Conservation (phyloP, 805 yeast genomes). For the Yarrowia sp. region DNA sequence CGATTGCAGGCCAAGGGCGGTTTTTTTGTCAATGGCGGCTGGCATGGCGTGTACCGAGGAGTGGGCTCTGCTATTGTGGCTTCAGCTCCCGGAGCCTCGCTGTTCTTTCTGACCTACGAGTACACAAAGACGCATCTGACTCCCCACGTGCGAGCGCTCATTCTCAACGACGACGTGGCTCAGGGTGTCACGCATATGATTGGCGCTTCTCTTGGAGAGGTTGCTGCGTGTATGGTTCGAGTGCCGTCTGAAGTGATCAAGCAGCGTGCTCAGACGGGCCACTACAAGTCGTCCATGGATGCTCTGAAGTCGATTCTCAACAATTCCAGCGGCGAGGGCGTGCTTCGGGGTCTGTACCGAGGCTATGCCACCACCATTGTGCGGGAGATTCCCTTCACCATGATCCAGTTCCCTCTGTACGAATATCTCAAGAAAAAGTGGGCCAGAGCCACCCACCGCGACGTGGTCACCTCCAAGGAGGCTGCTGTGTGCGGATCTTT, state of each 20-base stretch:
- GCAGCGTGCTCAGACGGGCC: slow-evolving; percentile 87
- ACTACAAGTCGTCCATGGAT: slow-evolving; percentile 63
- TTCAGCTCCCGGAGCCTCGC: slow-evolving; percentile 85
- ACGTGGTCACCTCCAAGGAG: slow-evolving; percentile 64
- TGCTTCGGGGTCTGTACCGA: slow-evolving; percentile 78
- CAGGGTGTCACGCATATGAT: slow-evolving; percentile 75
- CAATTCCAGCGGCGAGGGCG: slow-evolving; percentile 79
- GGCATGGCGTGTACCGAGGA: slow-evolving; percentile 88
- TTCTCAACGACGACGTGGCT: slow-evolving; percentile 47
- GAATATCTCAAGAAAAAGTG: slow-evolving; percentile 78
- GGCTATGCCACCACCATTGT: slow-evolving; percentile 93
- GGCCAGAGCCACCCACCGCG: slow-evolving; percentile 54
- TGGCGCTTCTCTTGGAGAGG: slow-evolving; percentile 87
- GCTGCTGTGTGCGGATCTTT: slow-evolving; percentile 92
- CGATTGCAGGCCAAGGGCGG: slow-evolving; percentile 96
- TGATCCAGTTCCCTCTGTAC: slow-evolving; percentile 93
- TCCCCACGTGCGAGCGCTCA: slow-evolving; percentile 49
- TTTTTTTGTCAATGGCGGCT: slow-evolving; percentile 90
- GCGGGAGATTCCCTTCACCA: slow-evolving; percentile 96
- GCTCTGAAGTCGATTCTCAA: slow-evolving; percentile 68
- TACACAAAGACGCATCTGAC: slow-evolving; percentile 61
- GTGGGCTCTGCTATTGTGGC: slow-evolving; percentile 93
- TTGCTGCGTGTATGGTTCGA: slow-evolving; percentile 90
- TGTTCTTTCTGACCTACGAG: slow-evolving; percentile 86
- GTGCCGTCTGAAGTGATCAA: slow-evolving; percentile 98